A percentile compares a stretch with the other conserved stretches of the same genome.
Evolutionary conservation across 805 yeast genomes (phyloP).

Genomic region (Barnettozyma sucrosica): DNA sequence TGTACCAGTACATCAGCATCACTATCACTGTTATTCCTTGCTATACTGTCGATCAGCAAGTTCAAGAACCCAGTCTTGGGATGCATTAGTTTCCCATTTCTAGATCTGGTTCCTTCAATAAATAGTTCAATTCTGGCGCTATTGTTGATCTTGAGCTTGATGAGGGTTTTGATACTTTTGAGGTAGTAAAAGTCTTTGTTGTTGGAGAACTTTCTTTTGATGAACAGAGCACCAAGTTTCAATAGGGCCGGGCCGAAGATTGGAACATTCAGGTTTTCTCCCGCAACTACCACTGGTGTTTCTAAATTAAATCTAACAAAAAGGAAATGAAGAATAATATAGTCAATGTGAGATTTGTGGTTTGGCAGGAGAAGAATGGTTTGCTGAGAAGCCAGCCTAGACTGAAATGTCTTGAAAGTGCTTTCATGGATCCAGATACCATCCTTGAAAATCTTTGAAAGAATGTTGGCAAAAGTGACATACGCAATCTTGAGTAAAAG

Average conservation of each 20-base stretch:
- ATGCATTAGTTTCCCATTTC: slow-evolving; percentile 22
- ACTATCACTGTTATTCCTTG: neutral
- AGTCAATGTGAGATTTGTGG: slow-evolving; percentile 22
- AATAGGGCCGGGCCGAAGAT: slow-evolving; percentile 17
- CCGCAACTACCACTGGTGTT: slow-evolving; percentile 22
- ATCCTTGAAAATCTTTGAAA: slow-evolving; percentile 19
- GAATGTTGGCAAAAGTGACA: slow-evolving; percentile 11
- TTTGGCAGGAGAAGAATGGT: slow-evolving; percentile 17
- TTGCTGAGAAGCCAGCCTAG: slow-evolving; percentile 1
- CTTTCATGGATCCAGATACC: slow-evolving; percentile 21
- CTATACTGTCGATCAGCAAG: slow-evolving; percentile 13
- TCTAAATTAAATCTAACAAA: slow-evolving; percentile 15
- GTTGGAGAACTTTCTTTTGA: slow-evolving; percentile 17
- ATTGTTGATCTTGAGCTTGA: slow-evolving; percentile 7
- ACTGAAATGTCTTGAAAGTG: slow-evolving; percentile 10
- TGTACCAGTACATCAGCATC: slow-evolving; percentile 9
- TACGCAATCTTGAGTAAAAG: slow-evolving; percentile 14
- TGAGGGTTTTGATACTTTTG: slow-evolving; percentile 10
- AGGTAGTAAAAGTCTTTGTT: slow-evolving; percentile 17
- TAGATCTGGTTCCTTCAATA: slow-evolving; percentile 22
- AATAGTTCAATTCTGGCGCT: slow-evolving; percentile 17
- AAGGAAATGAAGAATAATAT: slow-evolving; percentile 19
- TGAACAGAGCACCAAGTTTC: slow-evolving; percentile 19
- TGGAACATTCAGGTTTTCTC: slow-evolving; percentile 23
- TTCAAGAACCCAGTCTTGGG: slow-evolving; percentile 21